Evolutionary conservation across 768 basidiomycete species (phyloP), one percentile per base, ranked within the genome.

Genomic region (Macrolepiota albuminosa): DNA sequence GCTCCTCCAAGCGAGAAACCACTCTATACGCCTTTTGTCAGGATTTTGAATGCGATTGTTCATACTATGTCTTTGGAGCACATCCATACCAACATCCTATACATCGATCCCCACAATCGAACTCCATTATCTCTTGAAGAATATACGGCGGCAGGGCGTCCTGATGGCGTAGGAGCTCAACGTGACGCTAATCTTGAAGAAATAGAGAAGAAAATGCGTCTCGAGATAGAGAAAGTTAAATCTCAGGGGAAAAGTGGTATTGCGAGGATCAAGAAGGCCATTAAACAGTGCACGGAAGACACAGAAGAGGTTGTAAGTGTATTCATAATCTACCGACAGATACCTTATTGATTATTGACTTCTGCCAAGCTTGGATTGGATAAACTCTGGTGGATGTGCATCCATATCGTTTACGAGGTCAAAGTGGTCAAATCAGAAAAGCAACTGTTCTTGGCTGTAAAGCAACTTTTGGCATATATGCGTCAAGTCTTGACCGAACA

Each of bases 381-480:
- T 43, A 31, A 1, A 47, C 55, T 10, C 1, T 29, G 29, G 29
- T 29, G 29, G 29, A 29, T 53, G 46, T 43, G 36, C 2, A 47
- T 60, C 18, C 46, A 54, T 18, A 14, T 29, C 11, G 52, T 47
- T 21, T 21, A 54, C 8, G 53, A 54, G 24, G 14, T 55, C 36
- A 48, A 60, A 39, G 9, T 14, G 3, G 7, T 14, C 2, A 58
- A 16, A 11, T 34, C 39, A 18, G 36, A 42, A 48, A 18, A 3
- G 6, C 33, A 24, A 6, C 31, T 18, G 21, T 33, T 9, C 2
- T 8, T 5, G 3, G 53, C 43, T 47, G 18, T 55, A 10, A 31
- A 11, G 14, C 63, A 64, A 49, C 14, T 61, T 5, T 39, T 54
- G 9, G 13, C 6, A 6, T 62, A 64, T 37, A 56, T 62, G 57